Percentiles rank a stretch among this genome's conserved stretches.
Evolutionary conservation across 441 rosid species (phyloP).

Genomic region (Gossypium laxum): DNA sequence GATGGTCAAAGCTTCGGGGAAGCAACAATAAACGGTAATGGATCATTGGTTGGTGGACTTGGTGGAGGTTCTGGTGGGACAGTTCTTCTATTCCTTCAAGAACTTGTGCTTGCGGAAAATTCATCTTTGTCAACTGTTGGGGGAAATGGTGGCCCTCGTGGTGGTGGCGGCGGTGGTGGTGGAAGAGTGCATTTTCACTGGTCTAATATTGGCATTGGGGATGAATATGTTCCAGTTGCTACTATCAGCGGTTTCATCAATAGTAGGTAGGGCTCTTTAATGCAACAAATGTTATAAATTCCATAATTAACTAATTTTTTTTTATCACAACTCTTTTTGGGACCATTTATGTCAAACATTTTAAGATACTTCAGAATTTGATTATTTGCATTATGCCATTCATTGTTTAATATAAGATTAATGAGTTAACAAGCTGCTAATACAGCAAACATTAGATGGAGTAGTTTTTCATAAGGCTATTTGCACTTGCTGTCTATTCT

Average conservation of each 20-base stretch:
- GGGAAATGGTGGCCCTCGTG: constrained; percentile 75
- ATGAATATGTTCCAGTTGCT: constrained; percentile 77
- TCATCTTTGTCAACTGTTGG: constrained; percentile 69
- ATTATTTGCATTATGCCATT: not conserved
- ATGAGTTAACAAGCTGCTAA: not conserved
- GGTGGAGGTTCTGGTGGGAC: constrained; percentile 99
- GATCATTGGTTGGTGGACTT: constrained; percentile 69
- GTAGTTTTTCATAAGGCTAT: not conserved
- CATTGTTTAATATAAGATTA: not conserved
- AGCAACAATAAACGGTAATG: constrained; percentile 31
- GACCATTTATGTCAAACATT: not conserved
- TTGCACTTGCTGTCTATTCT: not conserved
- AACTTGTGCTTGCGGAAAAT: constrained; percentile 52
- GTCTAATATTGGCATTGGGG: constrained; percentile 64
- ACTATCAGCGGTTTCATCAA: constrained; percentile 54
- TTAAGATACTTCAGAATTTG: not conserved
- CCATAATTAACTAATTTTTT: not conserved
- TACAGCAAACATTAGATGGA: not conserved
- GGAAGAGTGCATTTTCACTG: constrained; percentile 99
- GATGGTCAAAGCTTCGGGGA: constrained; percentile 76
- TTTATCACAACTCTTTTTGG: not conserved
- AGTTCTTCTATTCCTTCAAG: constrained; percentile 85
- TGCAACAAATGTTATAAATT: not conserved
- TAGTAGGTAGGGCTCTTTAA: constrained; percentile 44
- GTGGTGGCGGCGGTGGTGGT: constrained; percentile 99